Base-by-base conservation (phyloP, 495 filamentous ascomycete species). In the Penicillium macrosclerotiorum region DNA sequence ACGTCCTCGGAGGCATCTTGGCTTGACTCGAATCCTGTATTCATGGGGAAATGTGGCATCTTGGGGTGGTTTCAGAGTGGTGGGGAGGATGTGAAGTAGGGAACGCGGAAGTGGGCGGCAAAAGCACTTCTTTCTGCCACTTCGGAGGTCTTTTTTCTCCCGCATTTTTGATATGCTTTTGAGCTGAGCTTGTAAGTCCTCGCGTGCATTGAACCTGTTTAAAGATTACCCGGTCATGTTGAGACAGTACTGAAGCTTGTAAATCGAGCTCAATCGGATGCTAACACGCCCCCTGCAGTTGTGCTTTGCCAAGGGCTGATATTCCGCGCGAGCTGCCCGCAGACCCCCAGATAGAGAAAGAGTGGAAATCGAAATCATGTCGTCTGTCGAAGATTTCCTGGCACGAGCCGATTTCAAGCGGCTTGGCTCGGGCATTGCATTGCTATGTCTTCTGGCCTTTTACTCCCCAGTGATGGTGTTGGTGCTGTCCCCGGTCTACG, bases 401-500 rank as follows among this genome's bases (percentile, higher is more conserved):
- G 59, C 50, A 49, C 58, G 53, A 27, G 50, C 54, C 45, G 63
- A 71, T 47, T 37, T 36, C 52, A 55, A 55, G 37, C 56, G 59
- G 40, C 51, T 69, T 31, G 47, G 49, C 14, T 56, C 55, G 33
- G 74, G 65, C 17, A 45, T 68, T 38, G 55, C 65, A 5, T 63
- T 90, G 37, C 74, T 94, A 48, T 48, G 78, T 17, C 76, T 93
- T 33, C 76, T 83, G n/a, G 90, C 87, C 1, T 60, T 85, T 34
- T 85, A 79, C 48, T 88, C 89, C 16, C 82, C 81, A 42, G 79
- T 89, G 41, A 93, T 89, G 18, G 75, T 85, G 52, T 69, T 89
- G 49, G 81, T 76, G 5, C 67, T 97, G 25, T 84, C 88, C 16
- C 93, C 92, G 2, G 85, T 91, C 16, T 97, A 94, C 68, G 92